These are phyloP conservation scores for Pichia heedii DNA, from an alignment of 805 yeast genomes.

Conservation along the genomic window DNA sequence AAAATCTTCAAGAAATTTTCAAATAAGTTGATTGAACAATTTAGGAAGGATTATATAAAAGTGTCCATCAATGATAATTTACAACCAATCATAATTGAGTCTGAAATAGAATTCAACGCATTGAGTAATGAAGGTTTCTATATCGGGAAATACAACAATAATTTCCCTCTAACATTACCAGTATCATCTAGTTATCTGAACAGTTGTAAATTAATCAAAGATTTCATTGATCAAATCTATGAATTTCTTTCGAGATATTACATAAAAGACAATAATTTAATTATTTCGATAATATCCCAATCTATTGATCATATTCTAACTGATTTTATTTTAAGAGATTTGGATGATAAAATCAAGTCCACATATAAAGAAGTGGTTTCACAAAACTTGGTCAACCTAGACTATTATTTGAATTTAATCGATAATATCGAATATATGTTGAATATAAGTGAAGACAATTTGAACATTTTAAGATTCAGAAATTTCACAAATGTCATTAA, in stretches of 20 bases:
- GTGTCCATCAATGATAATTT: conserved; percentile 73
- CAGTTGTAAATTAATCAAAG: conserved; percentile 67
- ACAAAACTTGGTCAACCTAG: conserved; percentile 81
- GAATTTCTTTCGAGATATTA: conserved; percentile 58
- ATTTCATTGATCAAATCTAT: conserved; percentile 54
- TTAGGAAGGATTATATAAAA: conserved; percentile 50
- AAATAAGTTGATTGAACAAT: conserved; percentile 43
- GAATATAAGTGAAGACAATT: conserved; percentile 28
- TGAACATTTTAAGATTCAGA: conserved; percentile 22
- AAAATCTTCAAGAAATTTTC: conserved; percentile 55
- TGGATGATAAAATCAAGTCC: conserved; percentile 52
- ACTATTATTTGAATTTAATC: conserved; percentile 73
- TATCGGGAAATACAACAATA: conserved; percentile 19
- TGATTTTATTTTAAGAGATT: conserved; percentile 55
- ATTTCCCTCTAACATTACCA: conserved; percentile 62
- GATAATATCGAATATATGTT: conserved; percentile 49
- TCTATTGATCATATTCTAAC: conserved; percentile 64
- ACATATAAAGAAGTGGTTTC: conserved; percentile 84
- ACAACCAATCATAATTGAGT: conserved; percentile 73
- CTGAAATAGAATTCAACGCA: conserved; percentile 49
- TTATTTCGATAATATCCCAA: conserved; percentile 49
- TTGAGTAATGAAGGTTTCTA: conserved; percentile 37
- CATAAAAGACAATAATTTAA: conserved; percentile 50
- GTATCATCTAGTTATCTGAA: conserved; percentile 85
- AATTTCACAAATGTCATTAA: conserved; percentile 20